phyloP scores from a whole-genome alignment of 345 rosid genomes.

The Rhodamnia argentea region DNA sequence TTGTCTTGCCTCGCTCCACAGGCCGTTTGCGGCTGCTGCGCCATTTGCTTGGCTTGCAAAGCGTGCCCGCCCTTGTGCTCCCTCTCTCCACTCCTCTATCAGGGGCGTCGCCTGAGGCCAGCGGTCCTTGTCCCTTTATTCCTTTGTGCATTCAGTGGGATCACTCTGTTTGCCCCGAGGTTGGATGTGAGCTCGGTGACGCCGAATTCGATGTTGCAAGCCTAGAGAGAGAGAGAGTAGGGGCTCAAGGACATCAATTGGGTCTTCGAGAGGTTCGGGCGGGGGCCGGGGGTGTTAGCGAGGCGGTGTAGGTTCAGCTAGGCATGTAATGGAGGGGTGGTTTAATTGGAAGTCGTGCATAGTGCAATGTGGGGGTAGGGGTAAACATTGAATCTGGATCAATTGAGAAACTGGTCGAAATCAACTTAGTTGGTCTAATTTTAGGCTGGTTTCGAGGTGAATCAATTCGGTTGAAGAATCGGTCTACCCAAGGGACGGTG shows the following conservation, averaged over 20 bases:
- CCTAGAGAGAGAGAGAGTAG: no score
- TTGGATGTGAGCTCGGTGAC: background rate
- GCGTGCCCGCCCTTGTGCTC: background rate
- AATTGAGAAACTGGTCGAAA: background rate
- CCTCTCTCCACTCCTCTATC: background rate
- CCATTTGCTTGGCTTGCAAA: background rate
- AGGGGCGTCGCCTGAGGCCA: background rate
- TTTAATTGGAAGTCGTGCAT: background rate
- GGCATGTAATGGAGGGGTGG: background rate
- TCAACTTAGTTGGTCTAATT: background rate
- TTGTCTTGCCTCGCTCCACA: background rate
- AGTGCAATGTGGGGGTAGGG: background rate
- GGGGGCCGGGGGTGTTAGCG: background rate
- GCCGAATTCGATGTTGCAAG: no score
- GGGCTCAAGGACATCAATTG: no score
- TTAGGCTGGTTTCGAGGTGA: accelerated
- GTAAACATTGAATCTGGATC: background rate
- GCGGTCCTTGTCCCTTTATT: background rate
- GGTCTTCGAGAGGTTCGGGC: no score
- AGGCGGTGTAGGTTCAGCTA: no score
- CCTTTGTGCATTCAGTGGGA: background rate
- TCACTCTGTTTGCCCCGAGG: background rate
- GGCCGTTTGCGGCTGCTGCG: background rate
- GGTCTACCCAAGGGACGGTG: background rate
- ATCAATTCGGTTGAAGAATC: background rate